phyloP scores from a whole-genome alignment of 108 stramenopile species.

The Skeletonema potamos region DNA sequence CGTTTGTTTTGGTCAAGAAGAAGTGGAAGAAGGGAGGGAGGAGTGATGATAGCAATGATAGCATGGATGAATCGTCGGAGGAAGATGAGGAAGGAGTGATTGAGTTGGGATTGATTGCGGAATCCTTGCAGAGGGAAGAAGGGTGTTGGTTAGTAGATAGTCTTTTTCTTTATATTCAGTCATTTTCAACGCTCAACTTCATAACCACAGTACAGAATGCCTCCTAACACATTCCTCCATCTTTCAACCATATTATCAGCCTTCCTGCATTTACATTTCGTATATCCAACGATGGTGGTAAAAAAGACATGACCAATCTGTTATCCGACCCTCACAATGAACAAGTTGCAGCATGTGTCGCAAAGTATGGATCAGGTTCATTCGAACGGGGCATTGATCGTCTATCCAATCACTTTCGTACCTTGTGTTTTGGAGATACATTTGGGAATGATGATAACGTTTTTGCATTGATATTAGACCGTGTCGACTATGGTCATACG shows the following conservation, averaged over 20 bases:
- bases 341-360: constrained; percentile 17
- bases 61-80: no score
- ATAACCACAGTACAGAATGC: no score
- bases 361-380: constrained; percentile 12
- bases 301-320: constrained; percentile 9
- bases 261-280: constrained; percentile 25
- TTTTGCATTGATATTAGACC: constrained; percentile 29
- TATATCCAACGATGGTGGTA: constrained; percentile 9
- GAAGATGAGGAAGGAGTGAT: neutral
- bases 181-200: no score
- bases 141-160: constrained; percentile 27
- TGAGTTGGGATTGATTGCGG: constrained; percentile 51
- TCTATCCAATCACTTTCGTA: constrained; percentile 33
- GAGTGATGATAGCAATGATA: neutral
- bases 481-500: constrained; percentile 5
- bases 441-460: constrained; percentile 7
- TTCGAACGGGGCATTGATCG: constrained; percentile 40
- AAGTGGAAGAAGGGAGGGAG: neutral
- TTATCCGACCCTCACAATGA: constrained; percentile 3
- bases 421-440: neutral
- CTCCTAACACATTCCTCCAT: neutral
- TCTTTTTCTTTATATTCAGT: neutral
- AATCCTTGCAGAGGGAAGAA: constrained; percentile 49
- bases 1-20: constrained; percentile 51
- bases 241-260: neutral